Evolutionary conservation across 2,329 filamentous ascomycete genomes (phyloP), one percentile per base, ranked within the genome.

Genomic region (Pyrenophora teres): DNA sequence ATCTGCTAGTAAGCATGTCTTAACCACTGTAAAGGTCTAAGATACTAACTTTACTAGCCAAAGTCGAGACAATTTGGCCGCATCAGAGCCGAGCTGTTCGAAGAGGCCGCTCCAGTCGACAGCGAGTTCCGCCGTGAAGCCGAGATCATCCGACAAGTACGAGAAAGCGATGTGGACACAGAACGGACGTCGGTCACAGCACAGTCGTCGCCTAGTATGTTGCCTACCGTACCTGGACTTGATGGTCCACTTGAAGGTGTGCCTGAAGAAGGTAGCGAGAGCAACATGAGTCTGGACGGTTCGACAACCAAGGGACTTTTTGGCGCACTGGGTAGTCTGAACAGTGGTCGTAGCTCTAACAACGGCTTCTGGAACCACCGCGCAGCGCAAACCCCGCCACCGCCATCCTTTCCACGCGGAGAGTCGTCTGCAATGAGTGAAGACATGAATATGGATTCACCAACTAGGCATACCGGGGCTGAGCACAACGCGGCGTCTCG

Each of bases 31-130:
- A n/a, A 5, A 6, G 1, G 1, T 2, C n/a, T 9, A 9, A 9
- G 36, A 51, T 63, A 39, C 57, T 63, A 39, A 70, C 49, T 38
- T 50, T 43, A 8, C 3, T 61, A 95, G 90, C 94, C 95, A 10
- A 99, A 97, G 79, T 94, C 93, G 0, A 96, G 96, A 76, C 92
- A 88, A 0, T 99, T 99, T 73, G 92, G 92, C 4, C 87, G 94
- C 9, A 96, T 99, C 60, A 86, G 90, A 55, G 94, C 93, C 7
- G 92, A 92, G 3, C 81, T 99, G 0, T 81, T 90, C 50, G 94
- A 99, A 76, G 94, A 99, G 76, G 83, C 85, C 13, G 86, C 92
- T 0, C 94, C 94, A 0, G 80, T 96, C 8, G 94, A 99, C 64
- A 88, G 88, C 36, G 94, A 99, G 73, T 86, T 91, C 50, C 87